phyloP scores from a whole-genome alignment of 345 rosid genomes.

The Sapria himalayana region DNA sequence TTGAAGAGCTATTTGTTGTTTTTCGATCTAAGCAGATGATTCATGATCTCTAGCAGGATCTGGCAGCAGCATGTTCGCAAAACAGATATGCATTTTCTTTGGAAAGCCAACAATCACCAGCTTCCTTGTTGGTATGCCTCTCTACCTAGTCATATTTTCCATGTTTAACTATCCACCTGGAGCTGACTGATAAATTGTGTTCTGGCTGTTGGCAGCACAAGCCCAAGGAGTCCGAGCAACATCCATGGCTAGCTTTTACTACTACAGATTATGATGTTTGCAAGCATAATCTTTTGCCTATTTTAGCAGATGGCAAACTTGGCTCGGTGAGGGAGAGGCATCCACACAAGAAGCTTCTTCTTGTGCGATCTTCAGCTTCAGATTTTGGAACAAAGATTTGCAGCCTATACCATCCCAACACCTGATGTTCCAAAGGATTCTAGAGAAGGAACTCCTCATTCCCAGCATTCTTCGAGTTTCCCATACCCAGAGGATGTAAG shows the following conservation, averaged over 20 bases:
- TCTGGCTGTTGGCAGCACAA: conserved; percentile 15
- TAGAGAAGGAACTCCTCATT: conserved; percentile 19
- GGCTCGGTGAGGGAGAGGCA: conserved; percentile 29
- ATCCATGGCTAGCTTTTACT: conserved; percentile 71
- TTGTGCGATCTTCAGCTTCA: no score
- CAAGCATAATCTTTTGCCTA: no score
- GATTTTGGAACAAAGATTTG: conserved; percentile 65
- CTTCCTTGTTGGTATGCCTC: conserved; percentile 24
- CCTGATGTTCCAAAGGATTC: no score
- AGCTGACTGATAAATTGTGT: not conserved
- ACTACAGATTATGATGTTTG: conserved; percentile 21
- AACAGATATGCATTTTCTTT: conserved; percentile 23
- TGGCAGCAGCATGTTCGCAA: conserved; percentile 43
- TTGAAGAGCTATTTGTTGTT: conserved; percentile 81
- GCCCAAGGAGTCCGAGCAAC: conserved; percentile 28
- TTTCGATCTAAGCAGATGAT: conserved; percentile 87
- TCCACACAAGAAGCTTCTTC: no score
- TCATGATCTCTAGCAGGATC: conserved; percentile 78
- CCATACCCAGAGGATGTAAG: no score
- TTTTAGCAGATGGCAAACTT: no score
- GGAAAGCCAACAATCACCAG: conserved; percentile 19
- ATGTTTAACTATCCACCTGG: no score
- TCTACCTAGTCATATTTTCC: no score
- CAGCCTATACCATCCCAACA: conserved; percentile 24
- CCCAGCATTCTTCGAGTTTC: conserved; percentile 62